Conservation (phyloP, 164 flowering plant species). For the Macadamia integrifolia region DNA sequence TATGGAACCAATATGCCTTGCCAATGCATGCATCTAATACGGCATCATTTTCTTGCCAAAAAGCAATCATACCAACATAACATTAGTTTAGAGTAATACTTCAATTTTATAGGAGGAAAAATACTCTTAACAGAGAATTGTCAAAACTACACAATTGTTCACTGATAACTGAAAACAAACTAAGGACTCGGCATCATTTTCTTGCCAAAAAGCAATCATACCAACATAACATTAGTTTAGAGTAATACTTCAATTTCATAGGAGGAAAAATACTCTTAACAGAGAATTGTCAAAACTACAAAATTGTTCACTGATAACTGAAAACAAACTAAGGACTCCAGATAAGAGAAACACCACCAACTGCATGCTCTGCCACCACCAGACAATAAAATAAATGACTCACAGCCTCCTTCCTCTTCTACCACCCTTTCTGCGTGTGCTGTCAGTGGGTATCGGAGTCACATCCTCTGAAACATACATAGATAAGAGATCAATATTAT, state of each 20-base stretch:
- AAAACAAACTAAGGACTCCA: neutral
- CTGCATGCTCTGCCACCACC: no score
- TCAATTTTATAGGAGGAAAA: no score
- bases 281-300: constrained; percentile 1
- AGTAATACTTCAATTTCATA: no score
- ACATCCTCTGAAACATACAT: constrained; percentile 57
- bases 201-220: no score
- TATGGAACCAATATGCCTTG: no score
- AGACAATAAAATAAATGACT: neutral
- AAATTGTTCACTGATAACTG: neutral
- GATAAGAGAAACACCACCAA: neutral
- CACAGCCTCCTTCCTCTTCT: constrained; percentile 40
- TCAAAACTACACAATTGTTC: constrained; percentile 4
- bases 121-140: neutral
- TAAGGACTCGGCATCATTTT: neutral
- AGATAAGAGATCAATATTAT: no score
- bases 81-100: no score
- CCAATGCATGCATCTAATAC: no score
- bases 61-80: no score
- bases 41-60: no score
- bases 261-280: no score
- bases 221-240: no score
- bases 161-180: neutral
- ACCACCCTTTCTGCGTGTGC: constrained; percentile 68
- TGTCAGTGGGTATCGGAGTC: constrained; percentile 57